phyloP scores from a whole-genome alignment of 2,329 filamentous ascomycete genomes.

The Alternaria sp. region DNA sequence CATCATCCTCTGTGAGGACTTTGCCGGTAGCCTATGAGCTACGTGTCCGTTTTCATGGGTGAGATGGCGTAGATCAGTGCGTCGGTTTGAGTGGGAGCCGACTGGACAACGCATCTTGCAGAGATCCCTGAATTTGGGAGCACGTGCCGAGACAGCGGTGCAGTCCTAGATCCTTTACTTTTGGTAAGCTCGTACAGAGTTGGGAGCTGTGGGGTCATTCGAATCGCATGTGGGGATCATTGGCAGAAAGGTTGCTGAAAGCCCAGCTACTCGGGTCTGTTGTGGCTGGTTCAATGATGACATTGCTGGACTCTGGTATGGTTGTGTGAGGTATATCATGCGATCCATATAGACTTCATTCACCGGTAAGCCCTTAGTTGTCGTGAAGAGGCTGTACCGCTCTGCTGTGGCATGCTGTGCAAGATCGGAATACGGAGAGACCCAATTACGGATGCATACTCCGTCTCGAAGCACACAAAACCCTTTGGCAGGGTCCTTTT shows the following conservation, averaged over 20 bases:
- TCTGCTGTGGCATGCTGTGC: slow-evolving; percentile 11
- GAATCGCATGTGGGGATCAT: slow-evolving; percentile 10
- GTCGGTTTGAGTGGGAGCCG: slow-evolving; percentile 33
- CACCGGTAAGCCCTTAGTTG: slow-evolving; percentile 1
- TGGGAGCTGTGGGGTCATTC: neutral
- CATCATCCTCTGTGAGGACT: slow-evolving; percentile 21
- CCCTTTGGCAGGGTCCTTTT: neutral
- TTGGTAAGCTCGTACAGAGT: slow-evolving; percentile 3
- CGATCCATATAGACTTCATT: neutral
- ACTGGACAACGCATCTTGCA: slow-evolving; percentile 52
- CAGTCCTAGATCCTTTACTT: neutral
- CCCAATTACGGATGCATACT: slow-evolving; percentile 2
- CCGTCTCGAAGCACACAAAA: slow-evolving; percentile 1
- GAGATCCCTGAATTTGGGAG: slow-evolving; percentile 13
- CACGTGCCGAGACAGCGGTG: slow-evolving; percentile 16
- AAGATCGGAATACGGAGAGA: slow-evolving; percentile 1
- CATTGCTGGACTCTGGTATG: slow-evolving; percentile 5
- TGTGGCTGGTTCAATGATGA: slow-evolving; percentile 8
- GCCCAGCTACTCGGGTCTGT: slow-evolving; percentile 5
- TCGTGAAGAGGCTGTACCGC: slow-evolving; percentile 6
- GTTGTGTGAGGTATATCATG: slow-evolving; percentile 9
- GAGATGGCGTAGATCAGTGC: slow-evolving; percentile 31
- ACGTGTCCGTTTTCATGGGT: slow-evolving; percentile 43
- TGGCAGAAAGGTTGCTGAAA: slow-evolving; percentile 1
- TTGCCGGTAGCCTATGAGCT: slow-evolving; percentile 51